Evolutionary conservation across 2,329 filamentous ascomycete species (phyloP).

Genomic region (Apiospora aurea): DNA sequence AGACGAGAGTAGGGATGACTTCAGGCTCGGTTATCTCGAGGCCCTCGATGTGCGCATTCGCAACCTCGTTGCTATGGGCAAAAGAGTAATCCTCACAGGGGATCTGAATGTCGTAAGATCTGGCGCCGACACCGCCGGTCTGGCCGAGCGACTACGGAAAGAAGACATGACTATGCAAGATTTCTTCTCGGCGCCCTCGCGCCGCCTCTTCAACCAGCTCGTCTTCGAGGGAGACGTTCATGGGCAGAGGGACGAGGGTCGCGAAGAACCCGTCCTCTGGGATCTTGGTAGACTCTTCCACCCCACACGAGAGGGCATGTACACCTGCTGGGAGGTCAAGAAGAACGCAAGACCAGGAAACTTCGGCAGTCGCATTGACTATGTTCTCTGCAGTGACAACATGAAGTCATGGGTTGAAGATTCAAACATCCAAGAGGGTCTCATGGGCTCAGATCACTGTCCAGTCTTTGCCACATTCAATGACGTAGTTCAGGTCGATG

Average conservation of each 20-base stretch:
- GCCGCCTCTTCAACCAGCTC: conserved; percentile 86
- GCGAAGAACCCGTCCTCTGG: conserved; percentile 76
- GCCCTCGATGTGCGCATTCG: conserved; percentile 84
- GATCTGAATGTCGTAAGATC: conserved; percentile 83
- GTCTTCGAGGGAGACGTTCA: conserved; percentile 74
- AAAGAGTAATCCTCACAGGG: conserved; percentile 84
- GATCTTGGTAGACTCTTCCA: conserved; percentile 87
- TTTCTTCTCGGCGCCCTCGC: conserved; percentile 74
- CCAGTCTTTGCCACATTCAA: conserved; percentile 83
- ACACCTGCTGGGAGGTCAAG: conserved; percentile 95
- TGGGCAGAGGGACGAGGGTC: conserved; percentile 70
- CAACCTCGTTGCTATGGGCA: conserved; percentile 81
- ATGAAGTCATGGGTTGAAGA: conserved; percentile 83
- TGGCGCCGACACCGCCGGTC: conserved; percentile 78
- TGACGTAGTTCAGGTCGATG: conserved; percentile 63
- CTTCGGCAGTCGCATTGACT: conserved; percentile 92
- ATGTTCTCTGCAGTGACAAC: conserved; percentile 81
- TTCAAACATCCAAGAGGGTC: conserved; percentile 88
- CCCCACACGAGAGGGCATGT: conserved; percentile 85
- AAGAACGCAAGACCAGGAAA: conserved; percentile 96
- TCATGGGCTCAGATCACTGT: conserved; percentile 96
- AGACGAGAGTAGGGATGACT: conserved; percentile 83
- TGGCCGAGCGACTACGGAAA: conserved; percentile 75
- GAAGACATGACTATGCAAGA: conserved; percentile 72
- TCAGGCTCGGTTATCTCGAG: conserved; percentile 80